A percentile compares a stretch with the other conserved stretches of the same genome.
phyloP scores from a whole-genome alignment of 1,284 basidiomycete genomes.

The Hemileia vastatrix region DNA sequence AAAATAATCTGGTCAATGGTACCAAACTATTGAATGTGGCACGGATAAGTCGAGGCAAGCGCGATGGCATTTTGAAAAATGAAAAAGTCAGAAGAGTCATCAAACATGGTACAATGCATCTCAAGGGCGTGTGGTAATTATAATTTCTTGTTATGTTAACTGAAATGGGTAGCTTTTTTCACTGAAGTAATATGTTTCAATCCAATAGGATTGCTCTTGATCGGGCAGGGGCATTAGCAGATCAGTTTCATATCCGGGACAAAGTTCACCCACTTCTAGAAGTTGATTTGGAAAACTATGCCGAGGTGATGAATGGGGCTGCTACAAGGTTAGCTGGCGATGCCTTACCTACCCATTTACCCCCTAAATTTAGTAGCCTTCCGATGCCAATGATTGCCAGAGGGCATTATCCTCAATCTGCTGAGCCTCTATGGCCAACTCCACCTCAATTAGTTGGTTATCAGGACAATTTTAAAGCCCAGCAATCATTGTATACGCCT shows the following conservation, averaged over 20 bases:
- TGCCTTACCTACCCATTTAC: too few species aligned
- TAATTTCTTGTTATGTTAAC: background rate
- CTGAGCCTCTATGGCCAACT: too few species aligned
- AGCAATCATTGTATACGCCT: too few species aligned
- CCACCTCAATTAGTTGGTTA: too few species aligned
- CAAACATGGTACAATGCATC: slow-evolving; percentile 25
- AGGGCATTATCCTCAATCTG: too few species aligned
- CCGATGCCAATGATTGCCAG: too few species aligned
- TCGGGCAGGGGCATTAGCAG: slow-evolving; percentile 10
- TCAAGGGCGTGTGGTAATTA: slow-evolving; percentile 31
- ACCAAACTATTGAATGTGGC: slow-evolving; percentile 33
- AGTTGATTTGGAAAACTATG: slow-evolving; percentile 15
- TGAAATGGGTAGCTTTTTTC: background rate
- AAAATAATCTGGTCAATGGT: slow-evolving; percentile 30
- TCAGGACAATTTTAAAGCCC: too few species aligned
- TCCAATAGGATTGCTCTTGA: slow-evolving; percentile 20
- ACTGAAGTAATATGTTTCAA: slow-evolving; percentile 25
- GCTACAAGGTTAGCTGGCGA: too few species aligned
- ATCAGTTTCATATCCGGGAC: slow-evolving; percentile 20
- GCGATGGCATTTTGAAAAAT: slow-evolving; percentile 30
- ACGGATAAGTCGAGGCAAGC: slow-evolving; percentile 28
- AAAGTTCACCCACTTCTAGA: slow-evolving; percentile 19
- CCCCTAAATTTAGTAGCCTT: too few species aligned
- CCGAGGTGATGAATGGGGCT: too few species aligned
- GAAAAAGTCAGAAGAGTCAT: slow-evolving; percentile 26